A percentile compares a stretch with the other conserved stretches of the same genome.
Conservation (phyloP, 2,329 filamentous ascomycete genomes). For the Dactylellina sp. region DNA sequence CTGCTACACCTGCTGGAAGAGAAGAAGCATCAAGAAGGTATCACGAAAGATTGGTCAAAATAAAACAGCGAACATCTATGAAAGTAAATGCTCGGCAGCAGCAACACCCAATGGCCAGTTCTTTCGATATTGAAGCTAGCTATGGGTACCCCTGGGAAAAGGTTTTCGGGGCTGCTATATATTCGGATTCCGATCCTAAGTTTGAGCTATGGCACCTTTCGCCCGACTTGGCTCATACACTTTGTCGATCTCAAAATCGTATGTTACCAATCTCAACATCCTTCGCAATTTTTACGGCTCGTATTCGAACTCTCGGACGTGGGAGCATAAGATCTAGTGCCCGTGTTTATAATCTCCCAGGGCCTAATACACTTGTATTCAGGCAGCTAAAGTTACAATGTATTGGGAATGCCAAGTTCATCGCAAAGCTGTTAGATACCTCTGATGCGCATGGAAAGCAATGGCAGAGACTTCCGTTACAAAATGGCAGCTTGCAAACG, state of each 20-base stretch:
- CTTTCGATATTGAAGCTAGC: neutral
- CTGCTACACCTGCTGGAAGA: conserved; percentile 81
- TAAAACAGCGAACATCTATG: conserved; percentile 19
- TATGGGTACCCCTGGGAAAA: conserved; percentile 39
- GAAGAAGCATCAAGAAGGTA: conserved; percentile 75
- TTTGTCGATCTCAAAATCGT: neutral
- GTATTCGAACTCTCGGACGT: conserved; percentile 27
- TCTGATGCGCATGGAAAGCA: neutral
- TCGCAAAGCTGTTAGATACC: conserved; percentile 18
- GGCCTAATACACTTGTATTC: neutral
- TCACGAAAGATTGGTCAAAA: neutral
- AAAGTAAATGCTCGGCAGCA: conserved; percentile 20
- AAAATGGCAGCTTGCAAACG: neutral
- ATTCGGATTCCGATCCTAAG: neutral
- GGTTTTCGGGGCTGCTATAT: conserved; percentile 2
- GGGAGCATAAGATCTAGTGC: conserved; percentile 15
- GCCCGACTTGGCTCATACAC: conserved; percentile 17
- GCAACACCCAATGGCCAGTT: neutral
- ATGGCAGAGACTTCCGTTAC: neutral
- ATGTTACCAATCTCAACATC: conserved; percentile 23
- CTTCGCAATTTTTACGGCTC: conserved; percentile 18
- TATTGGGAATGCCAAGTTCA: neutral
- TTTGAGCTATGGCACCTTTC: conserved; percentile 23
- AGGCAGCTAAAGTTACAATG: conserved; percentile 16
- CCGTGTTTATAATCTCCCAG: conserved; percentile 21